Evolutionary conservation across 2,329 filamentous ascomycete genomes (phyloP).

Genomic region (Pestalotiopsis sp.): DNA sequence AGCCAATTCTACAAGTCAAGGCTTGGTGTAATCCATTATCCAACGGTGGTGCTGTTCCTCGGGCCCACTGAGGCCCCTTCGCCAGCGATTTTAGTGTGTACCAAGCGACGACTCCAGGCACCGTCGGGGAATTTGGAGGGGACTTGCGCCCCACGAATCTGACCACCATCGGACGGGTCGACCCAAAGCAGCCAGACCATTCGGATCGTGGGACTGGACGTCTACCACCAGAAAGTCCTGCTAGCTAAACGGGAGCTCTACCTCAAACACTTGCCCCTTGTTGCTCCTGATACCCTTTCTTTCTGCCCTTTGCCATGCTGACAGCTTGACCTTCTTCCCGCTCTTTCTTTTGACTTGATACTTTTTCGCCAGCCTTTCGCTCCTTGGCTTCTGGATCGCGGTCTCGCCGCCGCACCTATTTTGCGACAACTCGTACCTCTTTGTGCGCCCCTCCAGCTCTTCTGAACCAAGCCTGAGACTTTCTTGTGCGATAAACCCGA

Average conservation of each 20-base stretch:
- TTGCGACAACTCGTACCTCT: background rate
- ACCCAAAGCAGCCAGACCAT: background rate
- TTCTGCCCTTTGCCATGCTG: background rate
- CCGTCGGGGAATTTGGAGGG: background rate
- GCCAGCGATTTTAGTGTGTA: background rate
- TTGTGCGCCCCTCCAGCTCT: background rate
- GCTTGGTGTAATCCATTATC: background rate
- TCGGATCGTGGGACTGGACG: background rate
- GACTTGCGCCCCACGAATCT: constrained; percentile 5
- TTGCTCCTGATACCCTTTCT: background rate
- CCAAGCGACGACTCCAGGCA: background rate
- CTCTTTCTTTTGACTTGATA: background rate
- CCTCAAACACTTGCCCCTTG: constrained; percentile 3
- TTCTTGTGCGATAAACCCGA: background rate
- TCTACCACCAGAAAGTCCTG: background rate
- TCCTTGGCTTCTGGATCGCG: background rate
- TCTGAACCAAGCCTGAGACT: background rate
- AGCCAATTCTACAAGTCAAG: too few species aligned
- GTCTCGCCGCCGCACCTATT: background rate
- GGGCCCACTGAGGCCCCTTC: background rate
- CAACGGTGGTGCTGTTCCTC: background rate
- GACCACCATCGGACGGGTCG: constrained; percentile 8
- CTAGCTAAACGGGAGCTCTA: background rate
- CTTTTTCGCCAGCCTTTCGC: background rate
- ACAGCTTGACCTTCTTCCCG: background rate